Conservation (phyloP, 73 alveolate genomes). For the Vitrella brassicaformis region DNA sequence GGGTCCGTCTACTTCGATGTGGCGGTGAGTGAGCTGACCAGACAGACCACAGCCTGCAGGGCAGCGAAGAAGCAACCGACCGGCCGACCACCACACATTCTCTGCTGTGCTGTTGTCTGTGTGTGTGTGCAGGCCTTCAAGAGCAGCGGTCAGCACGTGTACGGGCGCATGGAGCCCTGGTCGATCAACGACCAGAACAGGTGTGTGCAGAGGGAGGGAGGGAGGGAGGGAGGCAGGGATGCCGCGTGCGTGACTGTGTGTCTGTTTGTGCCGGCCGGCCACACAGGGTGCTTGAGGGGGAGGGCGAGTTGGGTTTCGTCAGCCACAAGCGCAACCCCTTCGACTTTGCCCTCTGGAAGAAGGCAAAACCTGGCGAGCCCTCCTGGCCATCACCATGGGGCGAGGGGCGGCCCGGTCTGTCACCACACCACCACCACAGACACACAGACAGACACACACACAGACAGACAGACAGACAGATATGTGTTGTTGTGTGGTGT, state of each 20-base stretch:
- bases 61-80: no score
- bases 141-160: background rate
- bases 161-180: background rate
- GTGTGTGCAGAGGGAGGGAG: background rate
- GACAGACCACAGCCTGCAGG: no score
- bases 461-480: no score
- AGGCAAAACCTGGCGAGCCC: conserved; percentile 92
- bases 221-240: conserved; percentile 10
- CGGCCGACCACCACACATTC: no score
- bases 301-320: conserved; percentile 78
- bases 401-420: conserved; percentile 18
- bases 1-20: conserved; percentile 90
- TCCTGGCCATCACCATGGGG: conserved; percentile 66
- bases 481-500: background rate
- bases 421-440: no score
- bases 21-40: background rate
- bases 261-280: conserved; percentile 60
- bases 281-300: conserved; percentile 78
- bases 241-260: background rate
- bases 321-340: conserved; percentile 47
- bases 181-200: background rate
- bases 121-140: background rate
- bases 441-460: no score
- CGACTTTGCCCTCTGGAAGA: conserved; percentile 98
- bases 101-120: no score